Evolutionary conservation across 371 early-diverging fungal genomes (phyloP), one percentile per base, ranked within the genome.

Genomic region (Mortierella sp.): DNA sequence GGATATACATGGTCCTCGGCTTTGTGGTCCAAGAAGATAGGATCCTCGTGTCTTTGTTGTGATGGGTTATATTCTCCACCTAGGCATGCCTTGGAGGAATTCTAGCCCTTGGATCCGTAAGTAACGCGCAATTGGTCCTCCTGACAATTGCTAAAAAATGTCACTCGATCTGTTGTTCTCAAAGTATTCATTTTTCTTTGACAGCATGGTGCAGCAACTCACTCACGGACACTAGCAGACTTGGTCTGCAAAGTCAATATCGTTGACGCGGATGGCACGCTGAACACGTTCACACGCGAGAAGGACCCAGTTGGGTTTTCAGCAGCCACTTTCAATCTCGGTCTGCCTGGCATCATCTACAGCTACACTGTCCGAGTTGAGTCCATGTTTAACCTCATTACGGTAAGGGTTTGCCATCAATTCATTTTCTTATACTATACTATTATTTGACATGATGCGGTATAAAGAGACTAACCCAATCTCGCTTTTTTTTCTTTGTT

Each of bases 261-360:
- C 40, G 53, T 86, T 3, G 77, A 82, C 26, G 52, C 75, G 5
- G 43, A 34, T 6, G 86, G 86, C 1, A 73, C 43, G 64, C 1
- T 80, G 68, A 70, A 68, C 61, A 75, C 77, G 14, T 86, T 86
- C 41, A 55, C 75, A 7, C 64, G 50, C 19, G 77, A 82, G 26
- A 68, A 34, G 1, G 68, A 85, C 53, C 71, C 76, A 19, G 58
- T 34, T 37, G 86, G 83, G 67, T 83, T 86, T 53, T 74, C 74
- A 0, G 86, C 86, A 24, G 84, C 86, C 10, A 16, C 66, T 8
- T 43, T 86, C 39, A 86, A 73, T 52, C 75, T 86, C 9, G 86
- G 86, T 43, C 52, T 86, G 10, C 52, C 83, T 3, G 86, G 86
- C 1, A 39, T 80, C 55, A 79, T 84, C 34, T 80, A 83, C 66